A percentile compares a stretch with the other conserved stretches of the same genome.
Evolutionary conservation across 2,329 filamentous ascomycete species (phyloP).

Genomic region (Alternaria arbusti): DNA sequence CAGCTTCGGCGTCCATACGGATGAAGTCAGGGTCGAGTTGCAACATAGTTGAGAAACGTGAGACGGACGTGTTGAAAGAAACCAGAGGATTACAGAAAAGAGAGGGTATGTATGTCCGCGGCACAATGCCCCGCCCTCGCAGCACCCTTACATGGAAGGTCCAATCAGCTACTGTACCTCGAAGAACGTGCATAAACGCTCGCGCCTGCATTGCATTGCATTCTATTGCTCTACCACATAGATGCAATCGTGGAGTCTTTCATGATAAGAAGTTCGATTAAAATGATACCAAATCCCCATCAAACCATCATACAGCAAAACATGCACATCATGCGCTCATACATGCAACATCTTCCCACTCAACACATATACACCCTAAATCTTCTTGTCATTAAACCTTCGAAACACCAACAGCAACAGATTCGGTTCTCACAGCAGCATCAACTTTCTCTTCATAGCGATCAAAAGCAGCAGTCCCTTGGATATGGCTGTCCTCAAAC

Average conservation of each 20-base stretch:
- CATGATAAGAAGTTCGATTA: not conserved
- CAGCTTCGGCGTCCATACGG: not conserved
- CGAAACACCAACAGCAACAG: conserved; percentile 16
- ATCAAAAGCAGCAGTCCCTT: conserved; percentile 39
- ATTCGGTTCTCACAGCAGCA: conserved; percentile 28
- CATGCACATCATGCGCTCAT: not conserved
- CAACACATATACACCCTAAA: conserved; percentile 3
- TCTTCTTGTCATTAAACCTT: conserved; percentile 9
- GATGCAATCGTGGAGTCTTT: too few species aligned
- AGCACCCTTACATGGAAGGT: not conserved
- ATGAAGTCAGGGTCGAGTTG: not conserved
- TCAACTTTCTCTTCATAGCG: conserved; percentile 46
- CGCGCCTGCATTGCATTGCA: not conserved
- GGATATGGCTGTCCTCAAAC: conserved; percentile 48
- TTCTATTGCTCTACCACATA: too few species aligned
- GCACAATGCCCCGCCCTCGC: not conserved
- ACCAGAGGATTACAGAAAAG: not conserved
- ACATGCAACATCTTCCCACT: not conserved
- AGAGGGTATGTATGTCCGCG: not conserved
- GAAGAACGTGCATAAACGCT: not conserved
- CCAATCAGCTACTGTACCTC: not conserved
- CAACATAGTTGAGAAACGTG: not conserved
- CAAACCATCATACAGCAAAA: not conserved
- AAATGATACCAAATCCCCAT: not conserved
- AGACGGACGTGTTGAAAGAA: not conserved